Conservation (phyloP, 495 filamentous ascomycete species). For the Trichoderma reesei region DNA sequence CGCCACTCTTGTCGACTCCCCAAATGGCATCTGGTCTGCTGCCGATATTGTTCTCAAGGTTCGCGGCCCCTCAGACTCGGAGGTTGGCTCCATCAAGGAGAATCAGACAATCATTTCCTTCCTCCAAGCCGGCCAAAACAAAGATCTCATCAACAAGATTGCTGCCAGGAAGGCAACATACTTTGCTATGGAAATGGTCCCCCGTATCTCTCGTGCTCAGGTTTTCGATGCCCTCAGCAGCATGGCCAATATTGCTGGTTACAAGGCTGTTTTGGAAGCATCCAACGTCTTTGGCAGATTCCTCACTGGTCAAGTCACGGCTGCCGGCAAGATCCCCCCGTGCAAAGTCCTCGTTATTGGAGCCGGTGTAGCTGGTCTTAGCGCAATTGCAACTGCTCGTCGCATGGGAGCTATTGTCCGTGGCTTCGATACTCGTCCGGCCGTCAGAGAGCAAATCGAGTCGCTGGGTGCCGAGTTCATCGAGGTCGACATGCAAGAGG, state of each 20-base stretch:
- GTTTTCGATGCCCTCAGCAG: conserved; percentile 73
- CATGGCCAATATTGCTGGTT: conserved; percentile 83
- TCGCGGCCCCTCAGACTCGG: conserved; percentile 55
- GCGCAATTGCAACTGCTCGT: conserved; percentile 70
- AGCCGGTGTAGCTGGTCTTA: conserved; percentile 70
- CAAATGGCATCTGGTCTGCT: conserved; percentile 50
- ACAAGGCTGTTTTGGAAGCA: conserved; percentile 75
- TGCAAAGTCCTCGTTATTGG: conserved; percentile 78
- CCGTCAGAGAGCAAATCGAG: conserved; percentile 73
- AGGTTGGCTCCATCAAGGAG: conserved; percentile 49
- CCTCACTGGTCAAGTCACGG: conserved; percentile 73
- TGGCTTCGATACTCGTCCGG: conserved; percentile 71
- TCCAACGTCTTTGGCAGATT: conserved; percentile 77
- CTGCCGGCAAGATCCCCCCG: conserved; percentile 72
- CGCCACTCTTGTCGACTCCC: conserved; percentile 54
- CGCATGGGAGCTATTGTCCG: conserved; percentile 76
- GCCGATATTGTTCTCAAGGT: conserved; percentile 74
- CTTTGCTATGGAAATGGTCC: conserved; percentile 82
- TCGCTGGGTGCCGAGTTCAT: conserved; percentile 77
- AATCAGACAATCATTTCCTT: conserved; percentile 65
- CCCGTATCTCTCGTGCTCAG: conserved; percentile 72
- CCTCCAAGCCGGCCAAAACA: conserved; percentile 65
- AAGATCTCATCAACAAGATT: conserved; percentile 54
- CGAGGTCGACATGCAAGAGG: conserved; percentile 74
- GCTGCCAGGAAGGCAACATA: conserved; percentile 51